A percentile compares a stretch with the other conserved stretches of the same genome.
Conservation (phyloP, 139 green algal genomes). For the Volvox reticuliferus region DNA sequence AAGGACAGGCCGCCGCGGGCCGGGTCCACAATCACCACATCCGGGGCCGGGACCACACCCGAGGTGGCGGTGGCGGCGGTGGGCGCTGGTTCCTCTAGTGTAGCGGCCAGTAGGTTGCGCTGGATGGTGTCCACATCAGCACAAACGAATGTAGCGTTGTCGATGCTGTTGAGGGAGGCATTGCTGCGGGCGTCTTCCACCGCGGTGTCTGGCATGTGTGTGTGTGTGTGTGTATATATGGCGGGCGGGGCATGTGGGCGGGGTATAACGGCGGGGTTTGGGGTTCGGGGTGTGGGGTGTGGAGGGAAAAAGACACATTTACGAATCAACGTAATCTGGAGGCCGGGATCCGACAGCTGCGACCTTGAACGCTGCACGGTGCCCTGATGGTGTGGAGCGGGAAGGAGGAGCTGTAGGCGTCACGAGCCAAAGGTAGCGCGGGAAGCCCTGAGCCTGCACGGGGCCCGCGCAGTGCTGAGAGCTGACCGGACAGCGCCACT, state of each 20-base stretch:
- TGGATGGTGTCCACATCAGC: constrained; percentile 36
- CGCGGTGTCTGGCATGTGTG: constrained; percentile 18
- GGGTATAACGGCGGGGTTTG: background rate
- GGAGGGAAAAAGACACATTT: too few relatives aligned
- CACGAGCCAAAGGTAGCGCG: too few relatives aligned
- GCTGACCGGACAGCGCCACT: too few relatives aligned
- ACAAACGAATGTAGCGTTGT: constrained; percentile 78
- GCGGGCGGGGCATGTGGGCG: background rate
- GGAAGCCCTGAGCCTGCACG: too few relatives aligned
- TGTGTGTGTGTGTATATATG: background rate
- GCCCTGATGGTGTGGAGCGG: too few relatives aligned
- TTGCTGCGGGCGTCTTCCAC: constrained; percentile 78
- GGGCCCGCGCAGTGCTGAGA: too few relatives aligned
- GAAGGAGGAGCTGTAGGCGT: too few relatives aligned
- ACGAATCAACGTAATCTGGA: too few relatives aligned
- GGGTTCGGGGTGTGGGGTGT: background rate
- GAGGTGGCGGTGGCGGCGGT: background rate
- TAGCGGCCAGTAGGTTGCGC: background rate
- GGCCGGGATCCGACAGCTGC: too few relatives aligned
- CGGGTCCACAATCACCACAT: constrained; percentile 83
- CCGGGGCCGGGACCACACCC: background rate
- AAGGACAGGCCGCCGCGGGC: constrained; percentile 80
- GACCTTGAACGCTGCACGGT: too few relatives aligned
- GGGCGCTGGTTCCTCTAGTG: background rate
- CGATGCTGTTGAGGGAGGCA: constrained; percentile 80